Conservation (phyloP, 2,329 filamentous ascomycete genomes). For the Cryphonectria japonica region DNA sequence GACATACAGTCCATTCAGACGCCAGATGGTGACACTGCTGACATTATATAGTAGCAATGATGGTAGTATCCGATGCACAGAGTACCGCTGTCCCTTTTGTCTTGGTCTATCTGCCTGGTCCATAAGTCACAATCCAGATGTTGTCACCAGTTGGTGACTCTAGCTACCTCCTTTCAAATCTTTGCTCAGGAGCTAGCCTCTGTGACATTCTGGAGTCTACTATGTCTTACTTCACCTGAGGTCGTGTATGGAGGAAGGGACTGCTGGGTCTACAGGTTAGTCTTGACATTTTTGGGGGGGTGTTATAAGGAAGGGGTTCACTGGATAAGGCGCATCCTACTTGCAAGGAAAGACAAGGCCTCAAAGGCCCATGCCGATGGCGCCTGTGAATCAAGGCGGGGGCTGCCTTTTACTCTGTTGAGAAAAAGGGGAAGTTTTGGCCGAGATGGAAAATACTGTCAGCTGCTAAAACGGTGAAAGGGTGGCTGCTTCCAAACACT, state of each 20-base stretch:
- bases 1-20: background rate
- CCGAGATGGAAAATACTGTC: background rate
- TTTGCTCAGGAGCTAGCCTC: background rate
- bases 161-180: too few relatives aligned
- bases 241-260: background rate
- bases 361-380: conserved; percentile 21
- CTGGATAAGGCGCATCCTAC: background rate
- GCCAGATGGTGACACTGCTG: background rate
- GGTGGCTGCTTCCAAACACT: conserved; percentile 25
- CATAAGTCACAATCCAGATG: background rate
- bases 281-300: background rate
- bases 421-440: background rate
- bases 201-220: background rate
- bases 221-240: background rate
- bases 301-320: background rate
- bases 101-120: background rate
- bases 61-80: background rate
- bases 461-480: background rate
- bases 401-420: background rate
- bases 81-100: background rate
- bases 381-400: conserved; percentile 17
- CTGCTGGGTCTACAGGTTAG: background rate
- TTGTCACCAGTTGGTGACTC: background rate
- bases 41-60: background rate
- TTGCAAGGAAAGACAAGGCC: background rate